phyloP scores from a whole-genome alignment of 257 asterid species.

The Apocynum venetum region DNA sequence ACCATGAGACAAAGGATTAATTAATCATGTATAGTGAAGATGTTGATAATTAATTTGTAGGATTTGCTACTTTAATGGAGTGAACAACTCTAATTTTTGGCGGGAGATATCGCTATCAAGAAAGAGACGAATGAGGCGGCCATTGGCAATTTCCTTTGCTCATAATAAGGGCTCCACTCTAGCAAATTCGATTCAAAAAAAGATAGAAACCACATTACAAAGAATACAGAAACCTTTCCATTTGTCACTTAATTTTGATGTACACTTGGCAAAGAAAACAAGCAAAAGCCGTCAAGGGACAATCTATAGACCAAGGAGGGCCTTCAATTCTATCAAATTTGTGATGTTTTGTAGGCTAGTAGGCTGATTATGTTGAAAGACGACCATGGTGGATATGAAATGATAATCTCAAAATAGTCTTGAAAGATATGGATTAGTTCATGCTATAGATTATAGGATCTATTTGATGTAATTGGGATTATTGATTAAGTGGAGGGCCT shows the following conservation, averaged over 20 bases:
- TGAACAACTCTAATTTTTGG: slow-evolving; percentile 30
- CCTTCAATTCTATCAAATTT: slow-evolving; percentile 6
- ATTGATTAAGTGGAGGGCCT: slow-evolving; percentile 42
- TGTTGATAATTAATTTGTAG: background rate
- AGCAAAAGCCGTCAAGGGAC: background rate
- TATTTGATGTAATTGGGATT: slow-evolving; percentile 11
- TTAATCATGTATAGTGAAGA: background rate
- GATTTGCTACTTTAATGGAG: background rate
- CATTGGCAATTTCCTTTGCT: slow-evolving; percentile 19
- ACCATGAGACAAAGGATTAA: too few relatives aligned
- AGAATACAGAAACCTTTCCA: slow-evolving; percentile 3
- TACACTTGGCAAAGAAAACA: slow-evolving; percentile 22
- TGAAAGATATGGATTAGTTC: background rate
- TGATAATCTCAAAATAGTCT: background rate
- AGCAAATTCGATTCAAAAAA: slow-evolving; percentile 18
- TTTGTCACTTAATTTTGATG: slow-evolving; percentile 20
- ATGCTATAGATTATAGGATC: background rate
- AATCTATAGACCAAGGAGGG: background rate
- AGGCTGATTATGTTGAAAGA: slow-evolving; percentile 5
- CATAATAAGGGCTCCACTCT: slow-evolving; percentile 37
- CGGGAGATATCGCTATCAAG: slow-evolving; percentile 47
- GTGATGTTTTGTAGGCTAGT: slow-evolving; percentile 3
- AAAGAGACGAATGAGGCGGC: slow-evolving; percentile 38
- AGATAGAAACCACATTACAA: slow-evolving; percentile 24
- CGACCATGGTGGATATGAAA: background rate